Conservation (phyloP, 352 stramenopile species). For the Phytophthora crassamura region DNA sequence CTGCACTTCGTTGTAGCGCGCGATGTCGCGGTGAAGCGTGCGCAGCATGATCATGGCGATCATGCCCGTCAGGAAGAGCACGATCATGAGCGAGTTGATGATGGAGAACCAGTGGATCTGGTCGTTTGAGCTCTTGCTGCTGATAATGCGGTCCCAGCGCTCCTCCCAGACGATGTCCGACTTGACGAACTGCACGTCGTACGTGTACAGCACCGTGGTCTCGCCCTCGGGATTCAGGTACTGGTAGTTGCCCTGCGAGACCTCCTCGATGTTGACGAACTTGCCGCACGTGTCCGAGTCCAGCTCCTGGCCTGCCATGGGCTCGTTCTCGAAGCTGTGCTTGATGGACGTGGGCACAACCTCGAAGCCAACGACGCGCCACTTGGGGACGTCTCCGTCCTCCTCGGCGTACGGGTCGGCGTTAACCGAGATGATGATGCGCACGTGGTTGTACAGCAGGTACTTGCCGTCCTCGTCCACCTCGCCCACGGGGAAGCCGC, state of each 20-base stretch:
- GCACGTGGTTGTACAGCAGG: conserved; percentile 98
- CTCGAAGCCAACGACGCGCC: conserved; percentile 96
- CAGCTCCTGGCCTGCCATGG: conserved; percentile 80
- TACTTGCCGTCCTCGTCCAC: conserved; percentile 91
- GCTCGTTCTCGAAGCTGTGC: conserved; percentile 91
- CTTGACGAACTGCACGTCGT: conserved; percentile 97
- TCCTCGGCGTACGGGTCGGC: conserved; percentile 81
- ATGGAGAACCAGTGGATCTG: conserved; percentile 99
- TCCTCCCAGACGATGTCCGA: conserved; percentile 96
- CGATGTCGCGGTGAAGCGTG: conserved; percentile 98
- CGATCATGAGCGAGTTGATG: conserved; percentile 99
- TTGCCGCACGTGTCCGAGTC: conserved; percentile 87
- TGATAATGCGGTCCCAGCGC: conserved; percentile 99
- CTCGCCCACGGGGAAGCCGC: conserved; percentile 94
- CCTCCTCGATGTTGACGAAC: conserved; percentile 89
- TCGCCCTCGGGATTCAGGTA: conserved; percentile 73
- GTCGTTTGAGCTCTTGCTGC: conserved; percentile 94
- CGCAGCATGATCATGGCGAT: conserved; percentile 99
- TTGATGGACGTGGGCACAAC: conserved; percentile 96
- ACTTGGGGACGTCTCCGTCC: conserved; percentile 60
- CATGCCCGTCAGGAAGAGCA: conserved; percentile 99
- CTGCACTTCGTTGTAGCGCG: conserved; percentile 96
- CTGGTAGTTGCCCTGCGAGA: conserved; percentile 83
- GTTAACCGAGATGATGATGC: conserved; percentile 94
- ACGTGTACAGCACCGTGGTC: conserved; percentile 97